These are phyloP conservation scores for Pluteus cervinus DNA, from an alignment of 768 basidiomycete genomes.

Conservation along the genomic window DNA sequence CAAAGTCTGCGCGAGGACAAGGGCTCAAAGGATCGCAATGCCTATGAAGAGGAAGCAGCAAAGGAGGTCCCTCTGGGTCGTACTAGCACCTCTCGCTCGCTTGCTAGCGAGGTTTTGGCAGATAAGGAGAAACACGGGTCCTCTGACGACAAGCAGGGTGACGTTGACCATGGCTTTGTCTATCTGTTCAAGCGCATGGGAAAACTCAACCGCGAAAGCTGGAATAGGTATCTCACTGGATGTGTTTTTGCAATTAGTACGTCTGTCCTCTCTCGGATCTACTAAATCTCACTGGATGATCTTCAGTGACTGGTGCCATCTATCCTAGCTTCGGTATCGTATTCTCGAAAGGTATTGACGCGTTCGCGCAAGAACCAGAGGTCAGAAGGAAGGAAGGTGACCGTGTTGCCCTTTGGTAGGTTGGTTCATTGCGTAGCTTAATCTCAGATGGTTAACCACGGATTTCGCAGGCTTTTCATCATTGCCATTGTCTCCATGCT, in stretches of 20 bases:
- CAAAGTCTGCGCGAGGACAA: constrained; percentile 60
- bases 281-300: constrained; percentile 1
- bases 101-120: constrained; percentile 63
- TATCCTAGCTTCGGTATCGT: constrained; percentile 72
- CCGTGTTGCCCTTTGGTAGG: constrained; percentile 62
- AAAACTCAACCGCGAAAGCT: constrained; percentile 50
- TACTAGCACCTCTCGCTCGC: constrained; percentile 54
- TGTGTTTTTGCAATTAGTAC: constrained; percentile 44
- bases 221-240: constrained; percentile 56
- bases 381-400: constrained; percentile 53
- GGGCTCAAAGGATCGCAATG: constrained; percentile 19
- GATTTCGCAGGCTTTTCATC: constrained; percentile 74
- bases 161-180: constrained; percentile 35
- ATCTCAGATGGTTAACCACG: no score
- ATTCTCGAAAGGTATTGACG: constrained; percentile 55
- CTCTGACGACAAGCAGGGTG: constrained; percentile 22
- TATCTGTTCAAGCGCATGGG: constrained; percentile 73
- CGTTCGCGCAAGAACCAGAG: constrained; percentile 40
- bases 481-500: constrained; percentile 57
- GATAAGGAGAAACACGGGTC: constrained; percentile 33
- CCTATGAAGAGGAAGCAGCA: constrained; percentile 22
- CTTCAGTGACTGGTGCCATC: constrained; percentile 52
- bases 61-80: constrained; percentile 59
- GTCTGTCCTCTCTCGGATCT: constrained; percentile 14
- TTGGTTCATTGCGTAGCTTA: no score